Evolutionary conservation across 257 asterid genomes (phyloP).

Genomic region (Schizonepeta tenuifolia): DNA sequence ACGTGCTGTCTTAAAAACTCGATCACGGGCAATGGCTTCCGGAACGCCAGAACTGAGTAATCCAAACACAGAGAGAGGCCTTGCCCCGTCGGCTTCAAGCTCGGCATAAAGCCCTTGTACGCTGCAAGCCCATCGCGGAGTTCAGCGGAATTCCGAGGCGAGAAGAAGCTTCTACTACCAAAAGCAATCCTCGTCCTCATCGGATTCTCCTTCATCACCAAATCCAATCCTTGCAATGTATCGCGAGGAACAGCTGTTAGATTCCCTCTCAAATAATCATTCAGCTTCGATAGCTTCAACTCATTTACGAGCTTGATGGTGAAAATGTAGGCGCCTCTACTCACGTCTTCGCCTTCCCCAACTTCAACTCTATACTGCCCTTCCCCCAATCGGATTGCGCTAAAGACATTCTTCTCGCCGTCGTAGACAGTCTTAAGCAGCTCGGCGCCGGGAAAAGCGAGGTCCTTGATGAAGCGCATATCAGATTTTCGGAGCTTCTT

Average conservation of each 20-base stretch:
- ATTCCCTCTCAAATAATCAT: slow-evolving; percentile 52
- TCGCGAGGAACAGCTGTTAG: slow-evolving; percentile 54
- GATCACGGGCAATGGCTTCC: slow-evolving; percentile 53
- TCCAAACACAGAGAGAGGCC: slow-evolving; percentile 66
- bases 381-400: slow-evolving; percentile 49
- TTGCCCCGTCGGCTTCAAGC: slow-evolving; percentile 63
- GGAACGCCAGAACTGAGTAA: slow-evolving; percentile 55
- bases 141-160: slow-evolving; percentile 32
- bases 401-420: slow-evolving; percentile 68
- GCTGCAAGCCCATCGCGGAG: slow-evolving; percentile 58
- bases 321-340: slow-evolving; percentile 38
- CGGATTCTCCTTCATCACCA: slow-evolving; percentile 79
- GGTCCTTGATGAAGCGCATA: slow-evolving; percentile 46
- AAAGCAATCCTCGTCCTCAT: slow-evolving; percentile 37
- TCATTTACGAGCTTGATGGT: slow-evolving; percentile 50
- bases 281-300: slow-evolving; percentile 50
- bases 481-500: slow-evolving; percentile 47
- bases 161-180: slow-evolving; percentile 56
- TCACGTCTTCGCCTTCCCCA: slow-evolving; percentile 48
- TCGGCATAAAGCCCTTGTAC: slow-evolving; percentile 57
- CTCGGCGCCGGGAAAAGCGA: slow-evolving; percentile 39
- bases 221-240: slow-evolving; percentile 66
- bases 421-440: slow-evolving; percentile 51
- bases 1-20: slow-evolving; percentile 49
- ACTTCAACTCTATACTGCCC: slow-evolving; percentile 47